Evolutionary conservation across 2,329 filamentous ascomycete genomes (phyloP).

Genomic region (Aspergillus cejpii): DNA sequence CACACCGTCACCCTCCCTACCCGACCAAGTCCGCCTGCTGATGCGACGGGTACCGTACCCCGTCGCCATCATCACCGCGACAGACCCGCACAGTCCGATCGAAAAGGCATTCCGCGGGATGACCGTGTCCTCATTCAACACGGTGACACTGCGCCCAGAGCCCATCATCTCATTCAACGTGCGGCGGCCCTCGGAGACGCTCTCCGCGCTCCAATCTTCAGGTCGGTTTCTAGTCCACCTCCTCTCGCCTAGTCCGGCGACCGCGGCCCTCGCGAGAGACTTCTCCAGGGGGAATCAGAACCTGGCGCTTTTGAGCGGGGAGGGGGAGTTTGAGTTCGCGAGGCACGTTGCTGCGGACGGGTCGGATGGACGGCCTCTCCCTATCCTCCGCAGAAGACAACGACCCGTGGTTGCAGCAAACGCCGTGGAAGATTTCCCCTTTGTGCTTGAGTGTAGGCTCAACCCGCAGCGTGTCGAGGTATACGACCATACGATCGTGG

Average conservation of each 20-base stretch:
- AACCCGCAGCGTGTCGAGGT: slow-evolving; percentile 33
- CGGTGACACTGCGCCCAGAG: slow-evolving; percentile 49
- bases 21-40: slow-evolving; percentile 38
- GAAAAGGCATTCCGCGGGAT: slow-evolving; percentile 43
- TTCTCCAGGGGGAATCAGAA: slow-evolving; percentile 39
- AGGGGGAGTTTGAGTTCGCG: slow-evolving; percentile 27
- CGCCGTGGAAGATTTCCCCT: slow-evolving; percentile 29
- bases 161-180: slow-evolving; percentile 59
- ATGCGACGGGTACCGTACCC: slow-evolving; percentile 53
- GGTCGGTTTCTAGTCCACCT: slow-evolving; percentile 48
- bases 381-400: slow-evolving; percentile 23
- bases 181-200: slow-evolving; percentile 50
- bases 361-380: slow-evolving; percentile 16
- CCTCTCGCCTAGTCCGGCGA: slow-evolving; percentile 32
- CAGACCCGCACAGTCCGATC: slow-evolving; percentile 27
- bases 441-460: slow-evolving; percentile 37
- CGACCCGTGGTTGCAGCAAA: neutral
- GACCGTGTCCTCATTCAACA: slow-evolving; percentile 57
- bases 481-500: slow-evolving; percentile 38
- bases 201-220: slow-evolving; percentile 46
- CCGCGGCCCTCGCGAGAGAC: slow-evolving; percentile 34
- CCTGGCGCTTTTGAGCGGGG: slow-evolving; percentile 23
- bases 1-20: slow-evolving; percentile 12
- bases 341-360: slow-evolving; percentile 7
- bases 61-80: slow-evolving; percentile 51